Conservation (phyloP, 257 asterid genomes). For the Fraxinus americana region DNA sequence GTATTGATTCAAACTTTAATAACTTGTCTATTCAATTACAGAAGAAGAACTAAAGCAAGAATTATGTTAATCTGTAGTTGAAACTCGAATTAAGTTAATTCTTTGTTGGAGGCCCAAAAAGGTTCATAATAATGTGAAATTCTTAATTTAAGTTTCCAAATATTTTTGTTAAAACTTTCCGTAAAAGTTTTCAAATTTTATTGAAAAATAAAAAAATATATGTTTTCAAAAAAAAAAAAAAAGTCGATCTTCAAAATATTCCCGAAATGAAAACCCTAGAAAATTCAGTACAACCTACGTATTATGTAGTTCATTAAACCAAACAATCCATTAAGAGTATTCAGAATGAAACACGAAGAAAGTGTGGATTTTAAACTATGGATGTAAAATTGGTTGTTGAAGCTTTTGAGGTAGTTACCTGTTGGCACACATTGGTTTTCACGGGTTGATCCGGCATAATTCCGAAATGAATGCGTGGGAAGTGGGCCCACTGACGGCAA, state of each 20-base stretch:
- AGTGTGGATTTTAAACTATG: too few relatives aligned
- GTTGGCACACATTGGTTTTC: slow-evolving; percentile 90
- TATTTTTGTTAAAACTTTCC: background rate
- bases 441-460: slow-evolving; percentile 99
- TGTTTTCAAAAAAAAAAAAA: too few relatives aligned
- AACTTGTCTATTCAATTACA: too few relatives aligned
- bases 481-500: slow-evolving; percentile 93
- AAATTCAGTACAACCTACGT: background rate
- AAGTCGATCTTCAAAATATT: too few relatives aligned
- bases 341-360: too few relatives aligned
- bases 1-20: background rate
- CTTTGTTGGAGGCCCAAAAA: background rate
- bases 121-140: background rate
- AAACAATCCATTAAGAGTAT: background rate
- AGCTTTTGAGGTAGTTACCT: slow-evolving; percentile 46
- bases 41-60: too few relatives aligned
- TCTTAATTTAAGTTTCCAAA: background rate
- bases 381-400: too few relatives aligned
- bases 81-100: too few relatives aligned
- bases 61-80: background rate
- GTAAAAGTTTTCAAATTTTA: too few relatives aligned
- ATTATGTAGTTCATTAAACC: background rate
- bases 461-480: slow-evolving; percentile 99
- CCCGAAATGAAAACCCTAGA: background rate
- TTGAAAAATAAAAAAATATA: too few relatives aligned